A percentile compares a stretch with the other conserved stretches of the same genome.
phyloP scores from a whole-genome alignment of 805 yeast genomes.

The Wickerhamomyces pijperi region DNA sequence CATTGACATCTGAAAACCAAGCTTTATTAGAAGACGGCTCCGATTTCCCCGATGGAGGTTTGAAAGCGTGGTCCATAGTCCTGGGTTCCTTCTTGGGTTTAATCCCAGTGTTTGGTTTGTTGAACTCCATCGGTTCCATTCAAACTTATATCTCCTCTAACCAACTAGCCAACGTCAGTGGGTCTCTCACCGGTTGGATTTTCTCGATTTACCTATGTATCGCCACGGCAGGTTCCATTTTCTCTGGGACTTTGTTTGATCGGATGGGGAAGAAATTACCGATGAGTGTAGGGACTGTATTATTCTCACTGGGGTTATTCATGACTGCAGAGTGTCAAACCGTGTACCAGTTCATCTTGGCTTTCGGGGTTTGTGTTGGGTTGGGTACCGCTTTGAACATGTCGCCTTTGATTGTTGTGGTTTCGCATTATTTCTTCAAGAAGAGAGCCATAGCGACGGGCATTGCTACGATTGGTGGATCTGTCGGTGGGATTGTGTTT shows the following conservation, averaged over 20 bases:
- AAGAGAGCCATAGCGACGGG: constrained; percentile 51
- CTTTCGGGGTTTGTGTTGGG: constrained; percentile 49
- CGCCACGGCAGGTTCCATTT: constrained; percentile 38
- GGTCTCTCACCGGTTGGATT: constrained; percentile 49
- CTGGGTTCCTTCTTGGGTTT: constrained; percentile 52
- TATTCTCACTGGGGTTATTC: constrained; percentile 42
- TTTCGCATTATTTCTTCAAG: constrained; percentile 54
- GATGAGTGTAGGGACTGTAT: constrained; percentile 30
- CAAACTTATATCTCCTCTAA: constrained; percentile 46
- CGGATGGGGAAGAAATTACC: constrained; percentile 42
- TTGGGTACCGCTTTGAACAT: constrained; percentile 48
- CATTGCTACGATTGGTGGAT: constrained; percentile 41
- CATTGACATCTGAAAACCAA: neutral
- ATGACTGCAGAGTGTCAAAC: constrained; percentile 41
- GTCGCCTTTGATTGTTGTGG: constrained; percentile 49
- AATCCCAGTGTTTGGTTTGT: constrained; percentile 47
- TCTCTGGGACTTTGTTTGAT: constrained; percentile 55
- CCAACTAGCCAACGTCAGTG: constrained; percentile 38
- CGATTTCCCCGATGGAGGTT: constrained; percentile 45
- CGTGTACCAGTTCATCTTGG: constrained; percentile 50
- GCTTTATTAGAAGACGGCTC: constrained; percentile 8
- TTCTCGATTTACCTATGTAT: constrained; percentile 49
- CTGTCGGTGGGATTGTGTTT: constrained; percentile 45
- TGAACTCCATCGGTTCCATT: constrained; percentile 54
- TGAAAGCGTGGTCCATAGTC: constrained; percentile 43